Evolutionary conservation across 2,329 filamentous ascomycete species (phyloP).

Genomic region (Grosmannia clavigera): DNA sequence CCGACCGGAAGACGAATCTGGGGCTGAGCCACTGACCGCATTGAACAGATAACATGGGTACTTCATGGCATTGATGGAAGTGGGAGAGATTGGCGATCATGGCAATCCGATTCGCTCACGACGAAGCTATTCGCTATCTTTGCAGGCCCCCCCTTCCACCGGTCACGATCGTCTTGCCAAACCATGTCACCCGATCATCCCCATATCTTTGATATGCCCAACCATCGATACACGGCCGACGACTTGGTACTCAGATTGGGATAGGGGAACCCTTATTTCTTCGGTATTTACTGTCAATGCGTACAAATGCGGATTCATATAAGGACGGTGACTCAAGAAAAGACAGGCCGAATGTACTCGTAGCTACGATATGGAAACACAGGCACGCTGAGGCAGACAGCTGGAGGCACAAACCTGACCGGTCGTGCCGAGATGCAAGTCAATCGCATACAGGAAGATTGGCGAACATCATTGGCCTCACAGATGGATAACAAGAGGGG

Average conservation of each 20-base stretch:
- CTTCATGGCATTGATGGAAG: not conserved
- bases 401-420: not conserved
- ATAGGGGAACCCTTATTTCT: not conserved
- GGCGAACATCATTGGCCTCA: not conserved
- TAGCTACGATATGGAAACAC: not conserved
- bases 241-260: not conserved
- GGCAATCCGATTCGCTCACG: not conserved
- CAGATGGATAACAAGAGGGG: not conserved
- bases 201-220: not conserved
- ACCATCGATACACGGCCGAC: not conserved
- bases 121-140: not conserved
- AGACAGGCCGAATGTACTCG: not conserved
- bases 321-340: not conserved
- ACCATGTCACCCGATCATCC: not conserved
- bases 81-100: not conserved
- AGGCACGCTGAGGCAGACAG: not conserved
- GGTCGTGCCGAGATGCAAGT: not conserved
- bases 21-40: not conserved
- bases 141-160: not conserved
- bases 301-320: not conserved
- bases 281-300: not conserved
- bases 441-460: not conserved
- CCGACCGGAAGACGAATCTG: not conserved
- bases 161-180: not conserved
- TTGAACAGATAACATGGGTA: not conserved